Evolutionary conservation across 495 filamentous ascomycete species (phyloP).

Genomic region (Talaromyces adpressus): DNA sequence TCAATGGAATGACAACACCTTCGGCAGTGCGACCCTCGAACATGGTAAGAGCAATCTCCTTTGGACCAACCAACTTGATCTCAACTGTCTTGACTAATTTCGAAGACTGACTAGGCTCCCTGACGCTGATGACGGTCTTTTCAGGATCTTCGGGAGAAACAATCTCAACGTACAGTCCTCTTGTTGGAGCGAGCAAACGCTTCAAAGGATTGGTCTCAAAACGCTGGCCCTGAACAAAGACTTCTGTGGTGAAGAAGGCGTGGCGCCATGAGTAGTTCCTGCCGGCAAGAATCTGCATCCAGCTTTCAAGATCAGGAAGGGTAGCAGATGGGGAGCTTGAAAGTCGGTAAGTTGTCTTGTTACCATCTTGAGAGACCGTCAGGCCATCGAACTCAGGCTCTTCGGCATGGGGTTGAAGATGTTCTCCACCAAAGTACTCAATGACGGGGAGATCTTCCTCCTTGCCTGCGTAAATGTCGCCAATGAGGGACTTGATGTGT

Average conservation of each 20-base stretch:
- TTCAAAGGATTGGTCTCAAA: conserved; percentile 96
- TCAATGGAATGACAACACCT: conserved; percentile 68
- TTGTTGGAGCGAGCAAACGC: conserved; percentile 76
- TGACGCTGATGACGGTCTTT: conserved; percentile 74
- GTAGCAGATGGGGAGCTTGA: conserved; percentile 60
- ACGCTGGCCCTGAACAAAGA: conserved; percentile 90
- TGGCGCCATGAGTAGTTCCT: conserved; percentile 80
- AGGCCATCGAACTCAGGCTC: conserved; percentile 73
- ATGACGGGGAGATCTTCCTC: conserved; percentile 70
- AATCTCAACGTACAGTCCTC: conserved; percentile 85
- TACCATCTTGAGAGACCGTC: conserved; percentile 62
- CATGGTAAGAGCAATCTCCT: conserved; percentile 76
- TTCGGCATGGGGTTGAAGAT: conserved; percentile 42
- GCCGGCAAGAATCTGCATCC: conserved; percentile 87
- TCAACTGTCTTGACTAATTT: conserved; percentile 80
- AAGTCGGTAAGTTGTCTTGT: conserved; percentile 74
- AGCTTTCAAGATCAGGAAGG: conserved; percentile 71
- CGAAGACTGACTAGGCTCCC: conserved; percentile 55
- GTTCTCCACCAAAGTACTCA: conserved; percentile 91
- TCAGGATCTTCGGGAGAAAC: conserved; percentile 65
- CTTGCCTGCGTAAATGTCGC: conserved; percentile 72
- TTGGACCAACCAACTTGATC: conserved; percentile 60
- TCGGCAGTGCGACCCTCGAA: conserved; percentile 84
- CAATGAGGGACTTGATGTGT: conserved; percentile 71
- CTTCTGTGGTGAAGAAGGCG: conserved; percentile 94